phyloP scores from a whole-genome alignment of 768 basidiomycete species.

The Rubroboletus pulcherrimus region DNA sequence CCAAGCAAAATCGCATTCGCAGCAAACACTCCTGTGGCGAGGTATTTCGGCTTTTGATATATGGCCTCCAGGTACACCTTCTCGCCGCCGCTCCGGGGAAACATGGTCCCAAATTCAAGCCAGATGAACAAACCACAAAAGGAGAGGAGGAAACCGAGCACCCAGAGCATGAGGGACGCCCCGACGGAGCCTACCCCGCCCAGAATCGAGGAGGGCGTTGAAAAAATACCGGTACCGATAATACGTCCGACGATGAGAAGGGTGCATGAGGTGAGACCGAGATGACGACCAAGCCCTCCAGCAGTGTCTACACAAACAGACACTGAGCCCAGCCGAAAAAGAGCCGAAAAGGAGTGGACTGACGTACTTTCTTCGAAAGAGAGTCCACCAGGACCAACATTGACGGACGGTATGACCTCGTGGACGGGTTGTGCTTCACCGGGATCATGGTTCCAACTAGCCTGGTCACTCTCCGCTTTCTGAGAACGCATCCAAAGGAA shows the following conservation, averaged over 20 bases:
- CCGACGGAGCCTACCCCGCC: conserved; percentile 54
- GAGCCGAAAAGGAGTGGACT: background rate
- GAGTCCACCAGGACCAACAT: conserved; percentile 40
- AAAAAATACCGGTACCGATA: conserved; percentile 60
- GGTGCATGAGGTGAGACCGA: conserved; percentile 52
- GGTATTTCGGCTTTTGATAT: conserved; percentile 44
- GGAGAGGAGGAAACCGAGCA: conserved; percentile 54
- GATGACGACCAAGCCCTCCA: conserved; percentile 54
- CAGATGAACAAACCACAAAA: conserved; percentile 54
- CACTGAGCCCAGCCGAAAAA: background rate
- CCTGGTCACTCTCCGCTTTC: background rate
- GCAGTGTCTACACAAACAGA: conserved; percentile 35
- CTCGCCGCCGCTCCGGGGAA: conserved; percentile 46
- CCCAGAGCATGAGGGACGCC: conserved; percentile 60
- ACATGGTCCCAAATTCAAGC: background rate
- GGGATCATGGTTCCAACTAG: background rate
- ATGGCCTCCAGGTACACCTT: conserved; percentile 60
- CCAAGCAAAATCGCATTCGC: conserved; percentile 44
- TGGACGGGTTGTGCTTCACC: background rate
- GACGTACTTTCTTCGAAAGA: conserved; percentile 45
- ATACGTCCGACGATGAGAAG: conserved; percentile 53
- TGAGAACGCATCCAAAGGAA: background rate
- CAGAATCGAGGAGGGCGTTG: conserved; percentile 56
- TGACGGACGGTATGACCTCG: conserved; percentile 1
- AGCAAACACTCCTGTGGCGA: conserved; percentile 49